These are phyloP conservation scores for Phytophthora hibernalis DNA, from an alignment of 352 stramenopile genomes.

Conservation along the genomic window DNA sequence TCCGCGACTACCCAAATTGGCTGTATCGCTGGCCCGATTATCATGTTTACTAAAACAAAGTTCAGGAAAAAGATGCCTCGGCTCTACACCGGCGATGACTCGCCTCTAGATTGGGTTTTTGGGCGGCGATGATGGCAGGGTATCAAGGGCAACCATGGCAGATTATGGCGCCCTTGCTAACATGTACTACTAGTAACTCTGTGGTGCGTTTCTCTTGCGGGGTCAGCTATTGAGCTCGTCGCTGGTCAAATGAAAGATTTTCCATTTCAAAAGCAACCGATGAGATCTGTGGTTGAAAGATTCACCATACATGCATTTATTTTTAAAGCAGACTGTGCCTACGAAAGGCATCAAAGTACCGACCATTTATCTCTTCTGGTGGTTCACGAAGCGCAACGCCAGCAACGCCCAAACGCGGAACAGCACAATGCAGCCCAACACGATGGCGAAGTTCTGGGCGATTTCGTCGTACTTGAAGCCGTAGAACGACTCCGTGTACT, in stretches of 20 bases:
- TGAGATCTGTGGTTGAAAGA: no score
- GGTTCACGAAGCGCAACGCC: constrained; percentile 26
- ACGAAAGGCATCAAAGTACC: no score
- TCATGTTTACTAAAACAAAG: background rate
- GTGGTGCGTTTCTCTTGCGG: no score
- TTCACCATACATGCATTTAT: background rate
- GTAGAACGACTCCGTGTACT: constrained; percentile 34
- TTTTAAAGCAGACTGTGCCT: background rate
- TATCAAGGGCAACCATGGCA: no score
- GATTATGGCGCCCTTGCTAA: background rate
- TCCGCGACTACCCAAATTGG: background rate
- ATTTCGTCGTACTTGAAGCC: constrained; percentile 24
- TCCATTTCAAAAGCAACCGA: no score
- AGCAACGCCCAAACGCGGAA: constrained; percentile 43
- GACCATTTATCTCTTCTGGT: constrained; percentile 43
- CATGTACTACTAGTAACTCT: no score
- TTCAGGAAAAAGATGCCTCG: background rate
- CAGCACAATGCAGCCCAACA: constrained; percentile 36
- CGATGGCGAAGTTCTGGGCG: constrained; percentile 35
- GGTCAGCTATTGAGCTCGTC: no score
- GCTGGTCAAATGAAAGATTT: no score
- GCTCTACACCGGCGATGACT: background rate
- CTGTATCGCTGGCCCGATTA: background rate
- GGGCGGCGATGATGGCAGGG: background rate
- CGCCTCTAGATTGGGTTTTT: background rate